Conservation (phyloP, 1,139 yeast species). For the Yamadazyma jaroonii region DNA sequence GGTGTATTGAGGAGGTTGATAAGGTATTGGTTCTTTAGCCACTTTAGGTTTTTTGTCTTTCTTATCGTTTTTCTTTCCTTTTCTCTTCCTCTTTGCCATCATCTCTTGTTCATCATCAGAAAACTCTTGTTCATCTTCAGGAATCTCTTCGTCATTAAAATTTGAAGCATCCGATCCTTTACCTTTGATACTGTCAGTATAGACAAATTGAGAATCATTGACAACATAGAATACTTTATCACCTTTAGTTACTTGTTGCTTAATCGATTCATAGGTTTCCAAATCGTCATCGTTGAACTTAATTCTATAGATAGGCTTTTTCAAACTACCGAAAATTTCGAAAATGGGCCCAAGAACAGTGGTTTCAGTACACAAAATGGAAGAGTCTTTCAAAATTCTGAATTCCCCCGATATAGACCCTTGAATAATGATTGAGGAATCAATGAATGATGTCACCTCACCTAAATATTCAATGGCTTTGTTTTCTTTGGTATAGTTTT, state of each 20-base stretch:
- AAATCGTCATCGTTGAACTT: slow-evolving; percentile 53
- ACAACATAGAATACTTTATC: slow-evolving; percentile 71
- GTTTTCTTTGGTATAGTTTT: slow-evolving; percentile 54
- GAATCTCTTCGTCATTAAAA: slow-evolving; percentile 90
- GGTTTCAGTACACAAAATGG: slow-evolving; percentile 77
- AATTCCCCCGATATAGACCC: slow-evolving; percentile 85
- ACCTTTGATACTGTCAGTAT: slow-evolving; percentile 68
- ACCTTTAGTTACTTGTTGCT: slow-evolving; percentile 48
- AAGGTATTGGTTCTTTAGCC: slow-evolving; percentile 2
- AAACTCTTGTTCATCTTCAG: slow-evolving; percentile 90
- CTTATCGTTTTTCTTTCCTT: slow-evolving; percentile 49
- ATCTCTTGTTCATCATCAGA: slow-evolving; percentile 88
- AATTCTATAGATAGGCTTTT: slow-evolving; percentile 79
- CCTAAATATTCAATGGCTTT: slow-evolving; percentile 79
- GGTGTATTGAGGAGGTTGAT: background rate
- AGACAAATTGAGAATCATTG: slow-evolving; percentile 73
- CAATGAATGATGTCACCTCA: slow-evolving; percentile 65
- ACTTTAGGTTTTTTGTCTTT: slow-evolving; percentile 19
- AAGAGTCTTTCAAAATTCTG: slow-evolving; percentile 75
- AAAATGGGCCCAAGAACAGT: slow-evolving; percentile 77
- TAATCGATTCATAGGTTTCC: slow-evolving; percentile 29
- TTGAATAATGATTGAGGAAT: slow-evolving; percentile 65
- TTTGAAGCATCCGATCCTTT: slow-evolving; percentile 96
- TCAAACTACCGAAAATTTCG: slow-evolving; percentile 89
- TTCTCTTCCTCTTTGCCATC: slow-evolving; percentile 55